Base-by-base conservation (phyloP, 2,329 filamentous ascomycete species). In the Blastomyces percursus region DNA sequence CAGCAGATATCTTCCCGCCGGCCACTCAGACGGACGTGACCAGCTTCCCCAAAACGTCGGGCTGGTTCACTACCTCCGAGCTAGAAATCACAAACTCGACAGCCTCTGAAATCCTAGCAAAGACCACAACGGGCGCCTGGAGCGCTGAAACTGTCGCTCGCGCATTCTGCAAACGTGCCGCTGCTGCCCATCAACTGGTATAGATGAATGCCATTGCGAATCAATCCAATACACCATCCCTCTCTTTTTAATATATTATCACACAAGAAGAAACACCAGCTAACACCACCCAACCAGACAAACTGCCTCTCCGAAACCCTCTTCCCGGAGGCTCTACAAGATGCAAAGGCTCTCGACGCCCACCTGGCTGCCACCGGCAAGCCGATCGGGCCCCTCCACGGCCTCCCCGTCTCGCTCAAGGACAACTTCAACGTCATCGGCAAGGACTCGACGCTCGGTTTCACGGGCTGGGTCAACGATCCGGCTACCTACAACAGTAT, bases 261-360 rank as follows among this genome's bases (percentile, higher is more conserved):
- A 32, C 30, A 32, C 5, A 32, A 32, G 14, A 55, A 57, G n/a
- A 40, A 42, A 27, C 9, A 9, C 46, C 16, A 52, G 44, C 38
- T 44, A 38, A 61, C 51, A 12, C 24, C 24, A 5, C 2, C 46
- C 38, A 55, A 51, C 30, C 51, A 83, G 81, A 84, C 81, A 54
- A 86, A 85, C 66, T 86, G 84, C 68, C 72, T 86, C 2, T 83
- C 80, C 1, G 83, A 86, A 66, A 79, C 80, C 27, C 77, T 86
- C 61, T 83, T 84, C 67, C 73, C 80, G 14, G 65, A 71, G 4
- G 77, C 76, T 0, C 61, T 77, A 1, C 68, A 72, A 5, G 66
- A 71, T n/a, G 77, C 76, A 2, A 67, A 69, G 35, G 68, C 69
- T 16, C 70, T 78, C 0, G 76, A 78, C 63, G 60, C 66, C 67